Evolutionary conservation across 2,329 filamentous ascomycete species (phyloP), one percentile per base, ranked within the genome.

Genomic region (Calonectria pauciramosa): DNA sequence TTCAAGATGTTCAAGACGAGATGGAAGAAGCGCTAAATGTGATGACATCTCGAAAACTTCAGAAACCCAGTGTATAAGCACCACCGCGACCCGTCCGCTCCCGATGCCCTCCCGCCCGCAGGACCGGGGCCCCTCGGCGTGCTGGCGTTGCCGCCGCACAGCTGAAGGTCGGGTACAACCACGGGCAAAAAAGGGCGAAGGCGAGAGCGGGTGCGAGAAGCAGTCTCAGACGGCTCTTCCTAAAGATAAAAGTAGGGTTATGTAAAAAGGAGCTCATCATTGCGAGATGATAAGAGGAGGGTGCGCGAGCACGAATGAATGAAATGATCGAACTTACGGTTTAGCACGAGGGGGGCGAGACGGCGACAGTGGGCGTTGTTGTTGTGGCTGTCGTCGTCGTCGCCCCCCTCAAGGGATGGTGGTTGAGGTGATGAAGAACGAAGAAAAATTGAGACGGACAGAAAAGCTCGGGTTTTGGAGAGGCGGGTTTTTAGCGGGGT

Each of bases 221-320:
- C 79, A 77, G 86, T 87, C 86, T 87, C 82, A 87, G 85, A 87
- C 86, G 86, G 86, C 86, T 87, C 86, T 87, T 87, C 86, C 86
- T 87, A 85, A 81, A 83, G 79, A 78, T 77, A 79, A 80, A 79
- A 80, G 77, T 76, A 82, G 85, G 85, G 85, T 85, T 85, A 70
- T 80, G 76, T 84, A 82, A 82, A 80, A 85, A 83, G 80, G 76
- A 82, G 81, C 80, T 86, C 86, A 87, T 87, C 86, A 87, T 86
- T 63, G 77, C 80, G 81, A 80, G 80, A 82, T 79, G 65, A 51
- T 36, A 54, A 20, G 14, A 60, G 23, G 63, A 26, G 23, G 9
- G n/a, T 32, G 13, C 23, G 47, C 60, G 56, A 28, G 23, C 7
- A 8, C n/a, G 23, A 18, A 26, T 0, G 41, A 38, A 18, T 47